phyloP scores from a whole-genome alignment of 176 grass and related monocot genomes.

The Triticum timopheevii region DNA sequence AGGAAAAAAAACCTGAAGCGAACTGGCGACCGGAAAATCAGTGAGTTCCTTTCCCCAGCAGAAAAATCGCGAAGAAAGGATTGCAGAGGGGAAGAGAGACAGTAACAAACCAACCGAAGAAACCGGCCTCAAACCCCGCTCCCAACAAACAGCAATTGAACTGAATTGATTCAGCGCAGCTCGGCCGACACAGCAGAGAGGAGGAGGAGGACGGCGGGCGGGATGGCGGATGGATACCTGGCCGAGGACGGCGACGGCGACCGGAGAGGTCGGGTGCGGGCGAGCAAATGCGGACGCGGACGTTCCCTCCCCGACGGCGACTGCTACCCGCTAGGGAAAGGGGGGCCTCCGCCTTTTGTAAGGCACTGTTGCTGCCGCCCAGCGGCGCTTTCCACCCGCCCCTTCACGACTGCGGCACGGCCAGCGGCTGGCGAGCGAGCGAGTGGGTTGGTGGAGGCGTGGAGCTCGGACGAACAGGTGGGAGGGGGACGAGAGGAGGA shows the following conservation, averaged over 20 bases:
- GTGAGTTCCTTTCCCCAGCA: neutral
- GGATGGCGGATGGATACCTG: neutral
- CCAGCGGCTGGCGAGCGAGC: neutral
- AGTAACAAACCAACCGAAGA: neutral
- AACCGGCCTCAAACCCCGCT: neutral
- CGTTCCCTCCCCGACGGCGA: neutral
- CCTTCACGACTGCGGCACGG: neutral
- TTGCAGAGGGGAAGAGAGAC: neutral
- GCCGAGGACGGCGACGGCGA: neutral
- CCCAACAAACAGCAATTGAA: neutral
- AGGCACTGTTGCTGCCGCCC: neutral
- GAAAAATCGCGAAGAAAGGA: neutral
- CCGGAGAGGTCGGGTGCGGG: neutral
- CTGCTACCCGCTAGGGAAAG: neutral
- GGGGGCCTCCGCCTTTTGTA: constrained; percentile 3
- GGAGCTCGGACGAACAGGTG: neutral
- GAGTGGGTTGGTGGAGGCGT: constrained; percentile 8
- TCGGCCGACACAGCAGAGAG: neutral
- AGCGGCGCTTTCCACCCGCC: constrained; percentile 10
- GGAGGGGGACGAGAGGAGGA: neutral
- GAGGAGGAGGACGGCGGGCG: no score
- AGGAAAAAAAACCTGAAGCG: neutral
- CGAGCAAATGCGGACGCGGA: neutral
- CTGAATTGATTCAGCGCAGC: neutral
- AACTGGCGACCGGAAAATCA: neutral